Percentiles rank a stretch among this genome's conserved stretches.
Conservation (phyloP, 2,329 filamentous ascomycete species). For the Sarocladiaceae sp. region DNA sequence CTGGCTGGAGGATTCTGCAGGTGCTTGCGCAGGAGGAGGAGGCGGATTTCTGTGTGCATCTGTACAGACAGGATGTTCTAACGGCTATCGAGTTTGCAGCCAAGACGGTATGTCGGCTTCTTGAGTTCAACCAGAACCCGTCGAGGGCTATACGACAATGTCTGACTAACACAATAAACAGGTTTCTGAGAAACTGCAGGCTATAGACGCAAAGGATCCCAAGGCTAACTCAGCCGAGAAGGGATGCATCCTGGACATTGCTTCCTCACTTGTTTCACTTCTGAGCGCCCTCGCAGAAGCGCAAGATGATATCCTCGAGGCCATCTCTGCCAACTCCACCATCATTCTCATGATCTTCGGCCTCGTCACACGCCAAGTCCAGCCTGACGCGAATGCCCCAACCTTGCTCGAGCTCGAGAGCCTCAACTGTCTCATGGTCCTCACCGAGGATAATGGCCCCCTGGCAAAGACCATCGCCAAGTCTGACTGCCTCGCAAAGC, state of each 20-base stretch:
- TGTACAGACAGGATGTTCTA: constrained; percentile 56
- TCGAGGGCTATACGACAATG: too few relatives aligned
- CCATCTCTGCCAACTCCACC: constrained; percentile 41
- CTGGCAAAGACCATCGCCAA: constrained; percentile 48
- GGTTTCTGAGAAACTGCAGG: constrained; percentile 35
- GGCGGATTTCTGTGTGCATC: constrained; percentile 58
- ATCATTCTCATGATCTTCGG: constrained; percentile 50
- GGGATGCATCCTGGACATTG: constrained; percentile 46
- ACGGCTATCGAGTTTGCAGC: constrained; percentile 53
- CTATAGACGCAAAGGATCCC: constrained; percentile 21
- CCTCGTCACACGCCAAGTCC: constrained; percentile 34
- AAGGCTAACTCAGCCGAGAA: constrained; percentile 49
- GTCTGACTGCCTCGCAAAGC: constrained; percentile 42
- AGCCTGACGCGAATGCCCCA: constrained; percentile 17
- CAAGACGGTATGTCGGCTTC: constrained; percentile 33
- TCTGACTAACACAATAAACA: background rate
- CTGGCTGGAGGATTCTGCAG: constrained; percentile 62
- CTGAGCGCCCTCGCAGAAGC: constrained; percentile 50
- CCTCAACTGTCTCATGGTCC: constrained; percentile 48
- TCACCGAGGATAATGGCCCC: constrained; percentile 53
- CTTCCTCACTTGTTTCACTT: constrained; percentile 46
- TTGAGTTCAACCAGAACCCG: too few relatives aligned
- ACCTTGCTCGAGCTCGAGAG: constrained; percentile 26
- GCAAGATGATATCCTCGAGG: constrained; percentile 53
- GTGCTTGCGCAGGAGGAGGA: constrained; percentile 58